Evolutionary conservation across 2,329 filamentous ascomycete genomes (phyloP).

Genomic region (Colletotrichum magnum): DNA sequence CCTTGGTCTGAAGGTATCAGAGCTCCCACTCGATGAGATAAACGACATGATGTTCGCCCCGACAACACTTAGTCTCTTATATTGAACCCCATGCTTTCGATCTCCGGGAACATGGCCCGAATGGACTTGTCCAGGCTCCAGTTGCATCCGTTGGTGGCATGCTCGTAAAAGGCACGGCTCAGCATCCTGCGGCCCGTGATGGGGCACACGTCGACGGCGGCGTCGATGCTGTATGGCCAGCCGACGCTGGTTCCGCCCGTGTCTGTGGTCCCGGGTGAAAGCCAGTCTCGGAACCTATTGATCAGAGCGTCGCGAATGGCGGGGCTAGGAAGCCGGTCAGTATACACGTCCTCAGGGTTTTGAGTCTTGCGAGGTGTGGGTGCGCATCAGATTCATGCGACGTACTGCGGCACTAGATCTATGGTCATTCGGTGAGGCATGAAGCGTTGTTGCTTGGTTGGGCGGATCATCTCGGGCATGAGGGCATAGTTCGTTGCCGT

Average conservation of each 20-base stretch:
- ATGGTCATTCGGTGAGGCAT: slow-evolving; percentile 34
- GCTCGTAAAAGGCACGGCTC: slow-evolving; percentile 31
- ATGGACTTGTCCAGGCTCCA: slow-evolving; percentile 36
- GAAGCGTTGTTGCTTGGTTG: slow-evolving; percentile 21
- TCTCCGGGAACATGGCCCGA: slow-evolving; percentile 24
- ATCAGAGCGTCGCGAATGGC: slow-evolving; percentile 33
- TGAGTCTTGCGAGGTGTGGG: neutral
- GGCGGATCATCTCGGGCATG: slow-evolving; percentile 35
- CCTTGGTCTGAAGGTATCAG: no score
- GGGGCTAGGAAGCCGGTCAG: slow-evolving; percentile 2
- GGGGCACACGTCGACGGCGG: slow-evolving; percentile 29
- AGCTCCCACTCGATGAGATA: neutral
- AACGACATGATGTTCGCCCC: neutral
- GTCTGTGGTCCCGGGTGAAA: slow-evolving; percentile 29
- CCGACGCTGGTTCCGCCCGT: slow-evolving; percentile 30
- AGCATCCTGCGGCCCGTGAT: slow-evolving; percentile 25
- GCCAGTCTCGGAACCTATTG: slow-evolving; percentile 29
- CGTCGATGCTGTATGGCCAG: slow-evolving; percentile 35
- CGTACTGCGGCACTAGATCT: slow-evolving; percentile 33
- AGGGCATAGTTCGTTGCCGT: slow-evolving; percentile 30
- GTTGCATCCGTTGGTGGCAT: slow-evolving; percentile 27
- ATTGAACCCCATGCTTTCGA: slow-evolving; percentile 23
- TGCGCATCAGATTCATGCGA: neutral
- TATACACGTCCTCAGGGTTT: accelerated
- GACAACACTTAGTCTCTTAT: neutral